Evolutionary conservation across 371 early-diverging fungal genomes (phyloP).

Genomic region (Mucor velutinosus): DNA sequence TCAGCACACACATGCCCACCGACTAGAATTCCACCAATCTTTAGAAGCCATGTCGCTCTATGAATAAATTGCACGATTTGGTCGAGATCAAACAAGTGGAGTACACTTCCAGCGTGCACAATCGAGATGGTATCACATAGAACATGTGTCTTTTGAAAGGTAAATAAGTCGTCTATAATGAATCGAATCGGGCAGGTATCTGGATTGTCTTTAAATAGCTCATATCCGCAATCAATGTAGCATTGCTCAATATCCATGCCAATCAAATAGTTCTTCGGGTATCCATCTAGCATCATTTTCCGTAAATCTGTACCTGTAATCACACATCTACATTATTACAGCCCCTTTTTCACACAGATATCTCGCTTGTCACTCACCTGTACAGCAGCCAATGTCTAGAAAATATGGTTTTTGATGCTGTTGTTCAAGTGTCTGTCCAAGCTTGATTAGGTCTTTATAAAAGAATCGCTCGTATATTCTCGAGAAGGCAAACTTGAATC

Average conservation of each 20-base stretch:
- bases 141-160: conserved; percentile 6
- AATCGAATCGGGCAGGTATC: conserved; percentile 31
- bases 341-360: not conserved
- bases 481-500: conserved; percentile 39
- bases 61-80: conserved; percentile 18
- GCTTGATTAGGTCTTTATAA: conserved; percentile 29
- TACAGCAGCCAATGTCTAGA: conserved; percentile 51
- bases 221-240: conserved; percentile 43
- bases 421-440: conserved; percentile 16
- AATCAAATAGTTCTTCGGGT: conserved; percentile 33
- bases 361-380: conserved; percentile 27
- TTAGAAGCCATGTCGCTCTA: conserved; percentile 18
- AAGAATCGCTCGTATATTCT: conserved; percentile 41
- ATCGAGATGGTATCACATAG: conserved; percentile 14
- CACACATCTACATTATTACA: not conserved
- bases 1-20: conserved; percentile 43
- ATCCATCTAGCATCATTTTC: conserved; percentile 41
- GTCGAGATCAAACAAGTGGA: conserved; percentile 37
- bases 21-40: conserved; percentile 33
- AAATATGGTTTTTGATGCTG: conserved; percentile 21
- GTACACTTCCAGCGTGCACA: conserved; percentile 42
- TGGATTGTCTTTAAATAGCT: conserved; percentile 31
- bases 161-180: conserved; percentile 27
- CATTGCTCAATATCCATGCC: conserved; percentile 34
- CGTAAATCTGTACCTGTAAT: conserved; percentile 45